Conservation (phyloP, 331 rosid species). For the Arachis monticola region DNA sequence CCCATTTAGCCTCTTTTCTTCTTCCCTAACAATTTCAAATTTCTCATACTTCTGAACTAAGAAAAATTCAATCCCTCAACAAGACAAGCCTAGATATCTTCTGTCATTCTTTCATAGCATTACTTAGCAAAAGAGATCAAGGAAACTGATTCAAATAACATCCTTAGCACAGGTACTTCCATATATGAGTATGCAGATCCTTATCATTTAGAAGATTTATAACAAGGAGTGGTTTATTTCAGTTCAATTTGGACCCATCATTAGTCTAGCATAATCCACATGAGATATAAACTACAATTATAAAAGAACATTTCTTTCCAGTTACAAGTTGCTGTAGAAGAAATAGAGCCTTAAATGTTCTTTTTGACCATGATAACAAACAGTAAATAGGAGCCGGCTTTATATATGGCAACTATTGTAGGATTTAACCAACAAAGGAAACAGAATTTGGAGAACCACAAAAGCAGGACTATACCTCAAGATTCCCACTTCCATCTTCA, state of each 20-base stretch:
- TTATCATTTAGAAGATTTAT: constrained; percentile 9
- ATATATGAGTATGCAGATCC: not conserved
- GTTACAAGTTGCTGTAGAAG: not conserved
- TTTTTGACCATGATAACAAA: constrained; percentile 5
- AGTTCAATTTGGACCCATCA: constrained; percentile 6
- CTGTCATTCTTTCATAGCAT: too few species aligned
- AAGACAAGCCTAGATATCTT: too few species aligned
- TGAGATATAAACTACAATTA: constrained; percentile 2
- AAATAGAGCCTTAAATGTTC: not conserved
- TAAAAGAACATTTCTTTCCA: not conserved
- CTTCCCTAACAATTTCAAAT: too few species aligned
- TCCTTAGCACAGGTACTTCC: not conserved
- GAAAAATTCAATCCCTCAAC: too few species aligned
- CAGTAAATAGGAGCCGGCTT: not conserved
- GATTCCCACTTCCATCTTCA: constrained; percentile 89
- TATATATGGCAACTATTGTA: constrained; percentile 23
- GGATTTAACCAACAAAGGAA: constrained; percentile 27
- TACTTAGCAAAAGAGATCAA: too few species aligned
- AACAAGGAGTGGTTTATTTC: constrained; percentile 9
- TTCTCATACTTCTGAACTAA: too few species aligned
- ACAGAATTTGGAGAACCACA: constrained; percentile 15
- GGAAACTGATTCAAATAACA: too few species aligned
- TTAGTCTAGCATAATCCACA: constrained; percentile 8
- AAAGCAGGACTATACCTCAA: constrained; percentile 66
- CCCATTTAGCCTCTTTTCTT: too few species aligned